These are phyloP conservation scores for Lenwebbia sp. DNA, from an alignment of 345 rosid genomes.

Conservation along the genomic window DNA sequence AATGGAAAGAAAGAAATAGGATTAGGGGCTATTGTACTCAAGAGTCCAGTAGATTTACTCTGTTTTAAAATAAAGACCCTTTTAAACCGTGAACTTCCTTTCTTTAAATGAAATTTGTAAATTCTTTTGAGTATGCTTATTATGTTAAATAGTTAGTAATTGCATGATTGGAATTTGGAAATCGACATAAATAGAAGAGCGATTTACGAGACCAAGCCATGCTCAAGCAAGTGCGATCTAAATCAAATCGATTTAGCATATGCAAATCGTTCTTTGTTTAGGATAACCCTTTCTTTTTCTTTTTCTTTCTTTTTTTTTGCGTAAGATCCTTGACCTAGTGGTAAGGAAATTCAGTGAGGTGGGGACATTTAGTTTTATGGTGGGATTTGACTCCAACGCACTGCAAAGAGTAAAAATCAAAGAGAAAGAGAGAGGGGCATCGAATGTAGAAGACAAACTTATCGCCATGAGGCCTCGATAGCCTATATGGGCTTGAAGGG, in stretches of 20 bases:
- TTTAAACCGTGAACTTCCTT: neutral
- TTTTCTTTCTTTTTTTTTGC: too few species aligned
- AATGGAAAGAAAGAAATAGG: neutral
- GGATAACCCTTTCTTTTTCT: too few species aligned
- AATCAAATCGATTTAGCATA: neutral
- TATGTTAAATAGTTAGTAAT: neutral
- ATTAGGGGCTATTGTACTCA: neutral
- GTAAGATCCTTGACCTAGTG: too few species aligned
- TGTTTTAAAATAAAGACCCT: neutral
- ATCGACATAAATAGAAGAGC: neutral
- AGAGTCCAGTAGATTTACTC: neutral
- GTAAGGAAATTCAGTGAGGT: too few species aligned
- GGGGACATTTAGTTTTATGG: too few species aligned
- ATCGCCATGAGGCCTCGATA: too few species aligned
- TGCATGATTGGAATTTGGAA: neutral
- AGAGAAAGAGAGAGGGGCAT: too few species aligned
- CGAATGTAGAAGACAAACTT: too few species aligned
- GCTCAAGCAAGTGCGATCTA: neutral
- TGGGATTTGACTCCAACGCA: too few species aligned
- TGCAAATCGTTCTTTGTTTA: neutral
- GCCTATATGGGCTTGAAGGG: too few species aligned
- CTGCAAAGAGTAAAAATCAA: too few species aligned
- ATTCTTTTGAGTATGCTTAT: neutral
- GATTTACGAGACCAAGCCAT: neutral
- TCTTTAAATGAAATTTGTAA: neutral